Base-by-base conservation (phyloP, 2,329 filamentous ascomycete genomes). In the Pseudocercospora eumusae region DNA sequence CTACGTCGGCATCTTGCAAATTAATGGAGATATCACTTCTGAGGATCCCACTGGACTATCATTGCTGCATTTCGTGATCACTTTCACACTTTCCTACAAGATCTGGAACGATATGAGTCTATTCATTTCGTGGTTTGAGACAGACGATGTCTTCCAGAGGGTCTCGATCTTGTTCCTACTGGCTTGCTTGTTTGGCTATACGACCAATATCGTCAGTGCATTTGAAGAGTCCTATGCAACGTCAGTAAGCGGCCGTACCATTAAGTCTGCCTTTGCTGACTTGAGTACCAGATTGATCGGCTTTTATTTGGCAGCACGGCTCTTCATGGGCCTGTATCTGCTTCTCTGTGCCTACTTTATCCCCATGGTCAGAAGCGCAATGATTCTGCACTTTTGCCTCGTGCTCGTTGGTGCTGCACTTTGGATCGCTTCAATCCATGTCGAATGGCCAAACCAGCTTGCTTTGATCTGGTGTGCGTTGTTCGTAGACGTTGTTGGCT, bases 1-100 rank as follows among this genome's bases (percentile, higher is more conserved):
- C 40, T 87, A 87, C 63, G 84, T 86, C 23, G 85, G 85, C 8
- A 88, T 88, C 63, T 82, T 88, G 54, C 85, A 86, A 27, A 81
- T 86, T 68, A 85, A 86, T 50, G 86, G 85, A 23, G 86, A 88
- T 69, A 81, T 81, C 57, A 82, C 85, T 11, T 80, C 83, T 11
- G 84, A 87, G 68, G 75, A 83, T 57, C 78, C 85, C 0, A 82
- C 79, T 9, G 85, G 82, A 0, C 69, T 80, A 31, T 80, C 84
- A 50, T 74, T 88, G n/a, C 77, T 87, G 20, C 79, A 82, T 27
- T 88, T 88, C 68, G 75, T 80, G 57, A 83, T 73, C 61, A 86
- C 83, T 0, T 88, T 88, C 69, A 82, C 84, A 64, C 81, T 88
- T 75, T 82, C 82, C 28, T 87, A 83, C 81, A 87, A 86, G 69